Conservation (phyloP, 116 monocot species). For the Iris pallida region DNA sequence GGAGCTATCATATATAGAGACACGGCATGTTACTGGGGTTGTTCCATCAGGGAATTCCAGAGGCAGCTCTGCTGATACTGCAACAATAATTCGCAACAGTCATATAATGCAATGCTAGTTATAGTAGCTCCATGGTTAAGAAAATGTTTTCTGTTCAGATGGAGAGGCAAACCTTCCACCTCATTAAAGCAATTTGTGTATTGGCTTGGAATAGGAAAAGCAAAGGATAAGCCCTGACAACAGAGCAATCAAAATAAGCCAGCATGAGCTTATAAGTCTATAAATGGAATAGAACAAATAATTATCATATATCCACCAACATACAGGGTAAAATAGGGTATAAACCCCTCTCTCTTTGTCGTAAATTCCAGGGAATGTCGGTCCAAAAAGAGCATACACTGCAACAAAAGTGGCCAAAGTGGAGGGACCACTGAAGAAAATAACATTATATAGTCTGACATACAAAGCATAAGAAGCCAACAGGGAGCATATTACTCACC, state of each 20-base stretch:
- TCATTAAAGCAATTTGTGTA: slow-evolving; percentile 61
- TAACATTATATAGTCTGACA: not conserved
- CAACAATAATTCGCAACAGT: slow-evolving; percentile 11
- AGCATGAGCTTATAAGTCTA: slow-evolving; percentile 6
- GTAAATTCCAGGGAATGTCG: slow-evolving; percentile 89
- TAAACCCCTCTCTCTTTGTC: slow-evolving; percentile 84
- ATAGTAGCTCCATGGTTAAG: not conserved
- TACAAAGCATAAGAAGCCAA: too few species aligned
- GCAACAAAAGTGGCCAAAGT: slow-evolving; percentile 83
- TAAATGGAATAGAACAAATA: not conserved
- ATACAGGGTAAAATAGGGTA: slow-evolving; percentile 86
- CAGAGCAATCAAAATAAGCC: slow-evolving; percentile 4
- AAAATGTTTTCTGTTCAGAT: too few species aligned
- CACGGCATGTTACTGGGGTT: slow-evolving; percentile 87
- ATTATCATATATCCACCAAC: slow-evolving; percentile 2
- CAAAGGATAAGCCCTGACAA: slow-evolving; percentile 87
- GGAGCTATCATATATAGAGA: slow-evolving; percentile 80
- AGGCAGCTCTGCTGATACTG: slow-evolving; percentile 82
- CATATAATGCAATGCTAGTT: not conserved
- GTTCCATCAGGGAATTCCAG: slow-evolving; percentile 98
- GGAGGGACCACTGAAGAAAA: slow-evolving; percentile 60
- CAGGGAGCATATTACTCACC: slow-evolving; percentile 30
- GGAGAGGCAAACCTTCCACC: slow-evolving; percentile 48
- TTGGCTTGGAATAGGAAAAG: slow-evolving; percentile 85
- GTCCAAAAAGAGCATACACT: slow-evolving; percentile 84